Evolutionary conservation across 306 rosid genomes (phyloP), one percentile per base, ranked within the genome.

Genomic region (Abrus precatorius): DNA sequence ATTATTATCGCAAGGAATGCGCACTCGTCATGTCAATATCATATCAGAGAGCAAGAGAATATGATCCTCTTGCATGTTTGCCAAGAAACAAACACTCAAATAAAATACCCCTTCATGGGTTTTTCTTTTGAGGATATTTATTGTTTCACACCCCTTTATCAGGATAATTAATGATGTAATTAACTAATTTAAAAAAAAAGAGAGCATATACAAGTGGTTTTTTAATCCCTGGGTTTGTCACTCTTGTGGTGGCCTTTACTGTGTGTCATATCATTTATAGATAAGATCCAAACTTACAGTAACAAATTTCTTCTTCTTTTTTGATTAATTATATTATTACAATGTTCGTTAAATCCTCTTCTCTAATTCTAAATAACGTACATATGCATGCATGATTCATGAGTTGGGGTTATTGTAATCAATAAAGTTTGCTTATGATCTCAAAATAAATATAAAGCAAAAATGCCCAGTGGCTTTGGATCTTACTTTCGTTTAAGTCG

Each of bases 1-100:
- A 87, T 83, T 69, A 50, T 60, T 54, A 75, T 77, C 28, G 41
- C 50, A 32, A 43, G 78, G 69, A 47, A 67, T 84, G 81, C 85
- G 88, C 97, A 92, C 92, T 78, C 65, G 91, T 81, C 73, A 83
- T 74, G 30, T 77, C 66, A 0, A 9, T 5, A 60, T 76, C 64
- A 50, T 36, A 44, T 65, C 55, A 70, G 11, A 32, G 45, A n/a
- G 28, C 36, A 28, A 45, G 76, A 43, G 82, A 75, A 82, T 80
- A 74, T 80, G 80, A 76, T 85, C 75, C 83, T 65, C 77, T 69
- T 69, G 72, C 71, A 85, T 85, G 83, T 76, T 87, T 71, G 81
- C 86, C 80, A 75, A 59, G n/a, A 76, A 70, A 50, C 77, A 41
- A 75, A 32, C 30, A 47, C 28, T 40, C 5, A 7, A 27, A 11